Evolutionary conservation across 2,329 filamentous ascomycete genomes (phyloP).

Genomic region (Fusarium metavorans): DNA sequence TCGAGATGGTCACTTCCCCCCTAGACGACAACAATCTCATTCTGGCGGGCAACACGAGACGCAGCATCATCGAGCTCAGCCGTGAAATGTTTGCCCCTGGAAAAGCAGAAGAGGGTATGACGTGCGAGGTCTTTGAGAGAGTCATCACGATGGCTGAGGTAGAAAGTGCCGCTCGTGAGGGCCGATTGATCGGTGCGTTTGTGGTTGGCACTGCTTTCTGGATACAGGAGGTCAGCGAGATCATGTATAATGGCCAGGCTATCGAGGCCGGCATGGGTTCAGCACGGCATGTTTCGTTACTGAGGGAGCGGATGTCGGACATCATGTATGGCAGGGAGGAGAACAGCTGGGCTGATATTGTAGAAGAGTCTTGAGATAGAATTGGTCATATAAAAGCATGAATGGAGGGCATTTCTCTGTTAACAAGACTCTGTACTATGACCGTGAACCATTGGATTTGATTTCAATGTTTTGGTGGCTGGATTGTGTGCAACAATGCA

Average conservation of each 20-base stretch:
- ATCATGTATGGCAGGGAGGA: neutral
- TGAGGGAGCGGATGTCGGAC: neutral
- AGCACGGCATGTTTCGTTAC: neutral
- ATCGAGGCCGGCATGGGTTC: neutral
- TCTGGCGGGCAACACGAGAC: neutral
- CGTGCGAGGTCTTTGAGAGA: neutral
- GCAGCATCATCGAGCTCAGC: neutral
- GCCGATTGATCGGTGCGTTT: neutral
- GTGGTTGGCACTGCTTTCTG: neutral
- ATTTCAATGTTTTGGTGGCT: neutral
- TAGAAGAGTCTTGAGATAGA: neutral
- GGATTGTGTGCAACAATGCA: neutral
- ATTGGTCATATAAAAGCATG: neutral
- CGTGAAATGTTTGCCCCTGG: neutral
- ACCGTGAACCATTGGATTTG: too few relatives aligned
- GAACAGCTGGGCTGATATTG: neutral
- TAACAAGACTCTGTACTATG: too few relatives aligned
- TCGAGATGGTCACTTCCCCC: neutral
- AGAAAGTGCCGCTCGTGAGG: neutral
- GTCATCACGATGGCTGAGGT: neutral
- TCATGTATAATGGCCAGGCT: neutral
- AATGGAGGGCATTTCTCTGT: neutral
- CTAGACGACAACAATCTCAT: neutral
- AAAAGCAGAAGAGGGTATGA: neutral
- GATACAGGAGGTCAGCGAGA: neutral